Conservation (phyloP, 129 eudicot genomes). For the Flaveria linearis region DNA sequence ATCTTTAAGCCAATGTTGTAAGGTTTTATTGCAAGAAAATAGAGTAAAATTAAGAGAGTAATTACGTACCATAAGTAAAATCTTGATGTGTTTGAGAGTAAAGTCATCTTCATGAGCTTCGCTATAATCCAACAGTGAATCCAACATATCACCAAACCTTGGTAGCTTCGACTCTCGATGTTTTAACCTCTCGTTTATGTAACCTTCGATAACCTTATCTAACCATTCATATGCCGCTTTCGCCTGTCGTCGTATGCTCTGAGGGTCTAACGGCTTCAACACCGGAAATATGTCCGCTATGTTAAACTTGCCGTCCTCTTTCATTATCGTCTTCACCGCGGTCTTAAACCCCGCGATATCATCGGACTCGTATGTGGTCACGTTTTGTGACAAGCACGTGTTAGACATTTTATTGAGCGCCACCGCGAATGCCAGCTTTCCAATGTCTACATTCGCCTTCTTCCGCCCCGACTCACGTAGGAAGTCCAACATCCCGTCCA, state of each 20-base stretch:
- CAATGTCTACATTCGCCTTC: background rate
- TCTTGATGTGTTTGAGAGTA: conserved; percentile 3
- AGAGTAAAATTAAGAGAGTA: background rate
- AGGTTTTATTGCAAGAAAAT: no score
- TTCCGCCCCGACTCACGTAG: background rate
- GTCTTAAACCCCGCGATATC: background rate
- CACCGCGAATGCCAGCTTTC: background rate
- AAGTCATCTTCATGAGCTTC: background rate
- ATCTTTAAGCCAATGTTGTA: no score
- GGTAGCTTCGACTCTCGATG: background rate
- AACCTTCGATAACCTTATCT: no score
- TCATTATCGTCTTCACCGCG: background rate
- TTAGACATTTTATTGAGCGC: background rate
- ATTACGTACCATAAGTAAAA: background rate
- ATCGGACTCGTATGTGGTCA: background rate
- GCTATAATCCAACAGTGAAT: conserved; percentile 3
- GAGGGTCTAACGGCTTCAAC: no score
- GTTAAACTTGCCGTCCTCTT: background rate
- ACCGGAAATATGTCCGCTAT: conserved; percentile 1
- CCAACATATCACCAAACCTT: conserved; percentile 17
- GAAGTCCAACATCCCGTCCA: background rate
- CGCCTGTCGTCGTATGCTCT: background rate
- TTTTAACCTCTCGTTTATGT: conserved; percentile 8
- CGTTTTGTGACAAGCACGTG: conserved; percentile 4
- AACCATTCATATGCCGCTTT: conserved; percentile 7